Evolutionary conservation across 768 basidiomycete genomes (phyloP), one percentile per base, ranked within the genome.

Genomic region (Termitomyces sp.): DNA sequence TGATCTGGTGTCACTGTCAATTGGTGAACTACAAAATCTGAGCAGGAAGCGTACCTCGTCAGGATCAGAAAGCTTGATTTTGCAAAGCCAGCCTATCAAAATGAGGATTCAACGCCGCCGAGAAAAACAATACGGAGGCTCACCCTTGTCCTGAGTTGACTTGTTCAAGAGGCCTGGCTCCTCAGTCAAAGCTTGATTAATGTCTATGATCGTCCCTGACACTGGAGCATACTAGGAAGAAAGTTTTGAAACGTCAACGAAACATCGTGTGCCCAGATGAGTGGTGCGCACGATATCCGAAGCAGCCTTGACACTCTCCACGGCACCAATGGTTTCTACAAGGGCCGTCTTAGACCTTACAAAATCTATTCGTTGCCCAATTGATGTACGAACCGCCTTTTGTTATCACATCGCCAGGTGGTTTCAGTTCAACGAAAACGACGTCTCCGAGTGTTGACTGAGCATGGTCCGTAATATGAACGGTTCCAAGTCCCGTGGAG

Each of bases 301-400:
- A 38, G 94, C 93, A 29, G 95, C 95, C 70, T 98, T 98, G 56
- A 97, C 95, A 60, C 94, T 96, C 73, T 97, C 95, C 10, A 98
- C 93, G 7, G 91, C 91, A 49, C 95, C 95, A 69, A 96, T 89
- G 61, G 85, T 74, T 45, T 90, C 95, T 95, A 47, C 37, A 29
- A 16, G 21, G 37, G 17, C 27, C 44, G 9, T 29, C 25, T 45
- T 29, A 45, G 44, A 17, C 44, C 17, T 27, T 4, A 5, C 35
- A 50, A 7, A 50, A 7, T 14, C 4, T 38, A 40, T 8, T 14
- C 25, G 4, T 19, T 4, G 14, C 31, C 10, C 12, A 32, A 6
- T 6, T 14, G n/a, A 4, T 51, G 50, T 23, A 48, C 93, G 65
- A 63, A 95, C 95, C 92, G 63, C 90, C 92, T 71, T 89, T 77